Conservation (phyloP, 1,139 yeast genomes). For the Wickerhamomyces sp. region DNA sequence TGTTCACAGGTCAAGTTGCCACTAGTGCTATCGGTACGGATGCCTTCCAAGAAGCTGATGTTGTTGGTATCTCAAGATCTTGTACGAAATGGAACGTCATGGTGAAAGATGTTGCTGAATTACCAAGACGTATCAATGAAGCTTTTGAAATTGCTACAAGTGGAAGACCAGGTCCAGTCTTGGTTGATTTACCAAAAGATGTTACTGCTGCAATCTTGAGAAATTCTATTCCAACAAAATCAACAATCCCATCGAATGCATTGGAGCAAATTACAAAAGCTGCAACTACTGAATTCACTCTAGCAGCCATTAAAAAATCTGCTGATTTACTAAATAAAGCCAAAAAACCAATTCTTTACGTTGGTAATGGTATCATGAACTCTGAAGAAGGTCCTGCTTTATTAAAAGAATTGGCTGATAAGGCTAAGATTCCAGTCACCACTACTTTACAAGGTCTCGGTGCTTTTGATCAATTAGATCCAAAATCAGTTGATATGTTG, state of each 20-base stretch:
- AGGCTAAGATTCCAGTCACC: conserved; percentile 91
- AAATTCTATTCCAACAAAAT: conserved; percentile 79
- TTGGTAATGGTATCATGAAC: conserved; percentile 86
- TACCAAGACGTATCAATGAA: conserved; percentile 93
- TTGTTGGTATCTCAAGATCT: conserved; percentile 91
- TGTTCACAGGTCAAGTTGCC: conserved; percentile 97
- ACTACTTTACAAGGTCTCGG: conserved; percentile 94
- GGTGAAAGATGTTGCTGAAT: conserved; percentile 92
- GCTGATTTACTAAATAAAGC: conserved; percentile 77
- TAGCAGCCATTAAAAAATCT: conserved; percentile 69
- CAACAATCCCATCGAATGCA: conserved; percentile 81
- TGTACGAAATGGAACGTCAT: conserved; percentile 99
- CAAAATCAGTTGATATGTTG: conserved; percentile 87
- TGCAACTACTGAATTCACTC: conserved; percentile 72
- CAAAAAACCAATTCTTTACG: conserved; percentile 83
- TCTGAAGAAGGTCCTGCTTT: conserved; percentile 75
- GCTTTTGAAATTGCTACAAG: conserved; percentile 95
- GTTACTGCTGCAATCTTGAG: conserved; percentile 89
- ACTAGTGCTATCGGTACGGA: conserved; percentile 96
- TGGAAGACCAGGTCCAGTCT: conserved; percentile 98
- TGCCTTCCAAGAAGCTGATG: conserved; percentile 99
- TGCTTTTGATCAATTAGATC: conserved; percentile 87
- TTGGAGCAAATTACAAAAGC: conserved; percentile 64
- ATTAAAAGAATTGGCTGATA: conserved; percentile 80
- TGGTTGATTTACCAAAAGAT: conserved; percentile 96